Percentiles rank a stretch among this genome's conserved stretches.
Conservation (phyloP, 331 rosid genomes). For the Spiraea crenata region DNA sequence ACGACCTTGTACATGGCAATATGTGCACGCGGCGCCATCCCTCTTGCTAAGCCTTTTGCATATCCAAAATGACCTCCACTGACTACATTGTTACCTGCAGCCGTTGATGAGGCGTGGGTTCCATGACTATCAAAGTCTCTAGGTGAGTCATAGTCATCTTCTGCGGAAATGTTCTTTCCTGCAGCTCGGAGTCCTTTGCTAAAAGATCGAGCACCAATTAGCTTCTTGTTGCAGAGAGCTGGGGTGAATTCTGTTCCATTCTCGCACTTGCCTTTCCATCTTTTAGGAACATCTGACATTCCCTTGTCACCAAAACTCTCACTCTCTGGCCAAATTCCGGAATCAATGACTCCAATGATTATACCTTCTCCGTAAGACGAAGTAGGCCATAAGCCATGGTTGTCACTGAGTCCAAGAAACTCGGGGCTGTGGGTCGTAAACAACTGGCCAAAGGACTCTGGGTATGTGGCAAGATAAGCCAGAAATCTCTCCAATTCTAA, state of each 20-base stretch:
- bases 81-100: constrained; percentile 39
- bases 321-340: constrained; percentile 18
- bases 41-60: constrained; percentile 41
- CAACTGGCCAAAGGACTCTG: too few species aligned
- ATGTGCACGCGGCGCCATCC: constrained; percentile 41
- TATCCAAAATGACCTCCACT: constrained; percentile 36
- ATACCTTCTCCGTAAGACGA: constrained; percentile 8
- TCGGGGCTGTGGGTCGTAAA: neutral
- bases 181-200: neutral
- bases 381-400: constrained; percentile 1
- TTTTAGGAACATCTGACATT: neutral
- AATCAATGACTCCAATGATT: constrained; percentile 4
- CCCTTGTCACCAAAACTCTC: constrained; percentile 9
- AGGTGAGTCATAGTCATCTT: constrained; percentile 6
- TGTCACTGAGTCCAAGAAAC: constrained; percentile 13
- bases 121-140: constrained; percentile 35
- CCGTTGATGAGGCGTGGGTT: constrained; percentile 38
- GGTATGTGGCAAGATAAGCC: too few species aligned
- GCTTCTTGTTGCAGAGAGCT: constrained; percentile 12
- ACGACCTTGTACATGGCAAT: constrained; percentile 43
- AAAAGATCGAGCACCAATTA: constrained; percentile 19
- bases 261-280: constrained; percentile 19
- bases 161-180: too few species aligned
- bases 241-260: constrained; percentile 10
- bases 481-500: too few species aligned